Base-by-base conservation (phyloP, 768 basidiomycete genomes). In the Phylloporus rhodoxanthus region DNA sequence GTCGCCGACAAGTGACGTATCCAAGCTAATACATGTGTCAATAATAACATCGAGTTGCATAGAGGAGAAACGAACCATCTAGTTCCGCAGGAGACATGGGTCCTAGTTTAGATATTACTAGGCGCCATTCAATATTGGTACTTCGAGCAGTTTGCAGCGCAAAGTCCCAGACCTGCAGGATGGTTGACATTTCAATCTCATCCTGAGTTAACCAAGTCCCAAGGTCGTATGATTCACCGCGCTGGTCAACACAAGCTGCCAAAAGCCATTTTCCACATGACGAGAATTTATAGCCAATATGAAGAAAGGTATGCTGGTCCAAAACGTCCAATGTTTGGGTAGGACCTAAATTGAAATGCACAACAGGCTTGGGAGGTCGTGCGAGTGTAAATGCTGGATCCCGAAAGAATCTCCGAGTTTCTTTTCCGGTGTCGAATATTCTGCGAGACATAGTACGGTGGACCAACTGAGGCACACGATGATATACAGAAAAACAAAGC, bases 41-140 rank as follows among this genome's bases (percentile, higher is more conserved):
- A 23, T n/a, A 56, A 39, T 32, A 44, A 10, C 15, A 45, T n/a
- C 37, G 34, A 1, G 23, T 45, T n/a, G n/a, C 6, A 51, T 9
- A 25, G 50, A 52, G 45, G 25, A 21, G 21, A 30, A 13, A 68
- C 81, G 51, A 56, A 89, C 90, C 84, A 56, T 82, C 73, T 19
- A 89, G 63, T 60, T 93, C 91, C 6, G 61, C 60, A 43, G 72
- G 66, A 1, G 67, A 63, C 72, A 91, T 80, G 9, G 68, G 50
- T 0, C 90, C 90, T 4, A 84, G 66, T 60, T 83, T 87, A 6
- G 84, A 70, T 49, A 93, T 72, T 8, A 85, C 81, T 10, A 92
- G 68, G 45, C 84, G 76, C 91, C 91, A 93, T 62, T 92, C 88
- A 19, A 90, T 70, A 60, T 81, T 80, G 10, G 83, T 84, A 53